Conservation (phyloP, 2,329 filamentous ascomycete species). For the Penicillium concentricum region DNA sequence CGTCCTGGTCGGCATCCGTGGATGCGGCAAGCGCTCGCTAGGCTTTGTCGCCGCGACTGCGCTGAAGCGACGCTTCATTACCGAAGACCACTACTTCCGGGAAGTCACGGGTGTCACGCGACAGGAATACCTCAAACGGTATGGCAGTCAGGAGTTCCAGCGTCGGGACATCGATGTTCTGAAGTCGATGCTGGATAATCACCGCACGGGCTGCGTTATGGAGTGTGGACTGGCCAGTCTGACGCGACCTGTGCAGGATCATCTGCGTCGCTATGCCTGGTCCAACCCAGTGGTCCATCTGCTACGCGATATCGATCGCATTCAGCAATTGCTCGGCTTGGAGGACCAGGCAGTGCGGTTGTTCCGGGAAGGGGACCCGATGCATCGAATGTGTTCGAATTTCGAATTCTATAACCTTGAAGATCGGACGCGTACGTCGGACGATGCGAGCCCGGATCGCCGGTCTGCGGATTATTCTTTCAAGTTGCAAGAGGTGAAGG, state of each 20-base stretch:
- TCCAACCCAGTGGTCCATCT: constrained; percentile 45
- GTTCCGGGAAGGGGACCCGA: constrained; percentile 45
- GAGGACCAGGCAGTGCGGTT: constrained; percentile 45
- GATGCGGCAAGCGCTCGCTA: constrained; percentile 45
- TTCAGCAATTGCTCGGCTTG: constrained; percentile 44
- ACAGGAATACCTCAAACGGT: constrained; percentile 41
- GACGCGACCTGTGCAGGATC: constrained; percentile 43
- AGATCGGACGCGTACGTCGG: constrained; percentile 37
- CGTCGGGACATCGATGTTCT: constrained; percentile 43
- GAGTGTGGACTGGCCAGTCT: constrained; percentile 46
- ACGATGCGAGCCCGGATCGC: constrained; percentile 43
- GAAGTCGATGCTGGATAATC: constrained; percentile 46
- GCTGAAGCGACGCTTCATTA: constrained; percentile 44
- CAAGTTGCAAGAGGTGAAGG: constrained; percentile 54
- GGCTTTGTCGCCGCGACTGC: constrained; percentile 46
- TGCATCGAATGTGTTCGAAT: constrained; percentile 49
- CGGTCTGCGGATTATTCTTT: constrained; percentile 49
- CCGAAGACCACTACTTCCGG: constrained; percentile 47
- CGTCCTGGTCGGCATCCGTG: constrained; percentile 44
- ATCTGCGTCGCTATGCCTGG: constrained; percentile 37
- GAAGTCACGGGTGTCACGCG: constrained; percentile 43
- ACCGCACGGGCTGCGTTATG: constrained; percentile 43
- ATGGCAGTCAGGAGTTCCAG: constrained; percentile 45
- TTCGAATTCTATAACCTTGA: constrained; percentile 51
- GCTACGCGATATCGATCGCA: constrained; percentile 41